phyloP scores from a whole-genome alignment of 129 eudicot genomes.

The Lactuca sativa region DNA sequence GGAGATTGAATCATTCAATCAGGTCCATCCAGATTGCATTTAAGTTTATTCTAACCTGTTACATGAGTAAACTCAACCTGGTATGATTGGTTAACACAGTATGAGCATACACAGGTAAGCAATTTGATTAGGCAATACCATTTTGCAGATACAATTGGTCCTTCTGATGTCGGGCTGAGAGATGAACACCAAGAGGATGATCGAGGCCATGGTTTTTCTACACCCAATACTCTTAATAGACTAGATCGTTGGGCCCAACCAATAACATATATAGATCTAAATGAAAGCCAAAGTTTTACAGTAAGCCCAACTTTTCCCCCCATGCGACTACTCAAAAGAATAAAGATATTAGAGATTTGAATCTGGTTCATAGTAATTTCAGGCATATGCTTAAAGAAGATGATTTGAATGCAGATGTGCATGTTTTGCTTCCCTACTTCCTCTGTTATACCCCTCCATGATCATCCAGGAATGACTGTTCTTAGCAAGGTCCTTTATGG shows the following conservation, averaged over 20 bases:
- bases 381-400: slow-evolving; percentile 33
- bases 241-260: slow-evolving; percentile 93
- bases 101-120: not conserved
- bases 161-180: slow-evolving; percentile 87
- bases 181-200: slow-evolving; percentile 71
- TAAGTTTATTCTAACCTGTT: not conserved
- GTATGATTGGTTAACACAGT: not conserved
- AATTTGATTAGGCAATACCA: slow-evolving; percentile 14
- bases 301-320: slow-evolving; percentile 38
- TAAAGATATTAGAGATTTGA: slow-evolving; percentile 4
- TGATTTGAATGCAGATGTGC: slow-evolving; percentile 80
- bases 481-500: slow-evolving; percentile 91
- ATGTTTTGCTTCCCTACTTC: slow-evolving; percentile 96
- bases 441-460: slow-evolving; percentile 89
- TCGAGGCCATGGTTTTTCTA: slow-evolving; percentile 83
- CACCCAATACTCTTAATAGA: slow-evolving; percentile 52
- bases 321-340: not conserved
- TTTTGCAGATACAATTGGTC: slow-evolving; percentile 69
- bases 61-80: not conserved
- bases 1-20: slow-evolving; percentile 4
- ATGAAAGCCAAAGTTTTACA: slow-evolving; percentile 70
- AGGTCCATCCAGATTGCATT: not conserved
- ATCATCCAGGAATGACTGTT: slow-evolving; percentile 97
- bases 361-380: slow-evolving; percentile 28
- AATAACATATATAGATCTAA: slow-evolving; percentile 72